Base-by-base conservation (phyloP, 192 early-diverging fungal species). In the Podila verticillata region DNA sequence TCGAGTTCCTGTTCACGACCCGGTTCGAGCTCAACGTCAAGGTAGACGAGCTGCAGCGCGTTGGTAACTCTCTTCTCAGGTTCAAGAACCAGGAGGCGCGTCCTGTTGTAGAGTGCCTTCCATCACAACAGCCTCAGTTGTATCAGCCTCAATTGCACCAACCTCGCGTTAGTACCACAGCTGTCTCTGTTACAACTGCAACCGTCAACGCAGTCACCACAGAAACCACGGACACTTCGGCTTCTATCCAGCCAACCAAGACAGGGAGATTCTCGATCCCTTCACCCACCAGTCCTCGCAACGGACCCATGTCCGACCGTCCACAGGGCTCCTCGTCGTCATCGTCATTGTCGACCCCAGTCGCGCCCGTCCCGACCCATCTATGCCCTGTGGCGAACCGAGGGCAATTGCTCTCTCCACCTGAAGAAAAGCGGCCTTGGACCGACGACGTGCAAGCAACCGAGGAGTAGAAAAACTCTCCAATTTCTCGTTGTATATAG, bases 1-100 rank as follows among this genome's bases (percentile, higher is more conserved):
- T 94, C 65, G 92, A 94, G 82, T 86, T 94, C 48, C 69, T 94
- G 59, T 92, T 93, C 59, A 78, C 92, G 7, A 83, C 86, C 54
- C 86, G 88, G 58, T 94, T 94, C 73, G 87, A 94, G 47, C 67
- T 94, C 26, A 87, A 91, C 48, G 86, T 94, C 31, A 85, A 87
- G 57, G 68, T 85, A 0, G 84, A 89, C n/a, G 88, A 93, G 66
- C 73, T 94, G 19, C 87, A 93, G 15, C 36, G 70, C 2, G 62
- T 72, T 30, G 77, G 77, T 15, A 65, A 80, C 36, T 36, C 77
- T 2, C 28, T 80, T 29, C 63, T 80, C 26, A 60, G 47, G 26
- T 72, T 72, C 61, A 47, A 70, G 47, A 61, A 72, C 26, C 69
- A 48, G 13, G 47, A 69, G 9, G 58, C 72, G 60, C 30, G 26